phyloP scores from a whole-genome alignment of 2,329 filamentous ascomycete species.

The Colletotrichum truncatum region DNA sequence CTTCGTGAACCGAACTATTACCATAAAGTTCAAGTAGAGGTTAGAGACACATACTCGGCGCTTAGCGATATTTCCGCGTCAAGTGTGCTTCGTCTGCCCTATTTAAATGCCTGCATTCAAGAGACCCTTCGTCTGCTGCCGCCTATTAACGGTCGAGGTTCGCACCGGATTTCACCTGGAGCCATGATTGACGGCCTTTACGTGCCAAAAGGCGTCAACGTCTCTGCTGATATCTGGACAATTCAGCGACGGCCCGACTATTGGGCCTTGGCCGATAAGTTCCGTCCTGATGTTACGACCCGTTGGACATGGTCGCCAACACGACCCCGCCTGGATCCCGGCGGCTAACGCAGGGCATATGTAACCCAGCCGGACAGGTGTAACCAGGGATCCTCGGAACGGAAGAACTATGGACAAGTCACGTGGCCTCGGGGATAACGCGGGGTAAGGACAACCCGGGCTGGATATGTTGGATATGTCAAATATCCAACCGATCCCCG shows the following conservation, averaged over 20 bases:
- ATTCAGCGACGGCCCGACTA: conserved; percentile 48
- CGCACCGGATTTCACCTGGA: not conserved
- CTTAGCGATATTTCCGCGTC: not conserved
- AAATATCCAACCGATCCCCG: too few relatives aligned
- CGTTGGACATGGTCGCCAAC: too few relatives aligned
- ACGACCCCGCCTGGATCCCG: too few relatives aligned
- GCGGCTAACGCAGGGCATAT: too few relatives aligned
- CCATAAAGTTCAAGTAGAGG: not conserved
- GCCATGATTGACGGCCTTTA: conserved; percentile 5
- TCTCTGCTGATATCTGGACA: conserved; percentile 28
- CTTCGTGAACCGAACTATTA: not conserved
- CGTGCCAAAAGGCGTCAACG: conserved; percentile 3
- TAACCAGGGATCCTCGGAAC: too few relatives aligned
- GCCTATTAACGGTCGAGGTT: conserved; percentile 43
- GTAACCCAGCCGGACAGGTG: too few relatives aligned
- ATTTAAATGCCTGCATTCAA: conserved; percentile 57
- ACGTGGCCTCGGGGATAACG: too few relatives aligned
- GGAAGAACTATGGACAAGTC: too few relatives aligned
- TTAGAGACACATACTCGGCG: not conserved
- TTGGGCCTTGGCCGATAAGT: conserved; percentile 54
- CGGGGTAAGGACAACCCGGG: too few relatives aligned
- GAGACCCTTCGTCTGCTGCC: conserved; percentile 65
- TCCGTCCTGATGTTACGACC: too few relatives aligned
- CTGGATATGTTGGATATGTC: too few relatives aligned
- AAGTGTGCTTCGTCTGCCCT: conserved; percentile 1